A percentile compares a stretch with the other conserved stretches of the same genome.
Conservation (phyloP, 805 yeast species). For the Saturnispora zaruensis region DNA sequence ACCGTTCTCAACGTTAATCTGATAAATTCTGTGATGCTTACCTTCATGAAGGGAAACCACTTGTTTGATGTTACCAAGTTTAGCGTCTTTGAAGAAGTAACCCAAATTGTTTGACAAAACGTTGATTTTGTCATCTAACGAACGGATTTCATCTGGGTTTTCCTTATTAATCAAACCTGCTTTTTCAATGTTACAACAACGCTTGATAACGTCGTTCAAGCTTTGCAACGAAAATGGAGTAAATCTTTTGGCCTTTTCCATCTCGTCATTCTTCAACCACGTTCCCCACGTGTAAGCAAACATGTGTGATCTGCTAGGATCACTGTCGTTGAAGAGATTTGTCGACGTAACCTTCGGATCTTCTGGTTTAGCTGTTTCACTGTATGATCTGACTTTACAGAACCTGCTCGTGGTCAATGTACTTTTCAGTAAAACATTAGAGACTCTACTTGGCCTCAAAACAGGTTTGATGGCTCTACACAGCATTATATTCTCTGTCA, state of each 20-base stretch:
- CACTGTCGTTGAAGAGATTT: constrained; percentile 11
- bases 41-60: constrained; percentile 88
- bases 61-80: constrained; percentile 42
- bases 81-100: constrained; percentile 13
- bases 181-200: constrained; percentile 8
- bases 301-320: constrained; percentile 28
- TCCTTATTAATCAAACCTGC: constrained; percentile 15
- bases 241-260: constrained; percentile 65
- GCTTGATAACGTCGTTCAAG: constrained; percentile 32
- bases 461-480: constrained; percentile 3
- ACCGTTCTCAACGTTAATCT: constrained; percentile 36
- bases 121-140: constrained; percentile 19
- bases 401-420: not conserved
- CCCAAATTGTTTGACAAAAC: constrained; percentile 19
- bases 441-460: not conserved
- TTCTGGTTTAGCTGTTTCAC: not conserved
- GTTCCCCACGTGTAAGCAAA: constrained; percentile 93
- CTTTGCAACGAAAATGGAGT: constrained; percentile 82
- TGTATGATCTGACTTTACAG: constrained; percentile 1
- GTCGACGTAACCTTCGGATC: constrained; percentile 11
- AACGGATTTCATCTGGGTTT: constrained; percentile 33
- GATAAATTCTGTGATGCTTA: constrained; percentile 83
- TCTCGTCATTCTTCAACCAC: constrained; percentile 75
- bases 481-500: not conserved
- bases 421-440: not conserved